Conservation (phyloP, 1,284 basidiomycete species). For the Retiboletus flavoniger region DNA sequence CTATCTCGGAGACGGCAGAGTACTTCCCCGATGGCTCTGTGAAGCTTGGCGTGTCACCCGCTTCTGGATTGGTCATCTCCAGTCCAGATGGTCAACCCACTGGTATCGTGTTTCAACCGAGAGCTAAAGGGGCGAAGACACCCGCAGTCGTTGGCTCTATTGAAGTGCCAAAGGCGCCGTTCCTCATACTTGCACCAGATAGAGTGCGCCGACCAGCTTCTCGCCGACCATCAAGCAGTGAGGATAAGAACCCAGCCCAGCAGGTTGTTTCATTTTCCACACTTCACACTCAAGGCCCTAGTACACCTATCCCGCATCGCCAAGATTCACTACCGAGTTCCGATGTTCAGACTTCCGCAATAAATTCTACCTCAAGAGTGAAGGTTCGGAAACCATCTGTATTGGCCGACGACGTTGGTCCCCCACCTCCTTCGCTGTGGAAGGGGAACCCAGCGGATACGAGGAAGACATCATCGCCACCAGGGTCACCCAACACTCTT, state of each 20-base stretch:
- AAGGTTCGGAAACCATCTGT: conserved; percentile 34
- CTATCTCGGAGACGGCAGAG: conserved; percentile 74
- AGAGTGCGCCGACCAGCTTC: conserved; percentile 29
- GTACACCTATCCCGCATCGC: conserved; percentile 16
- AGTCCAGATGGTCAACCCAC: conserved; percentile 90
- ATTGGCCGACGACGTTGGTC: conserved; percentile 28
- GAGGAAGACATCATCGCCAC: conserved; percentile 38
- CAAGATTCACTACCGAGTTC: conserved; percentile 30
- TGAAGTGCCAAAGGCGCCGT: conserved; percentile 38
- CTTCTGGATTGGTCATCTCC: conserved; percentile 88
- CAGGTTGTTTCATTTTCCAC: conserved; percentile 36
- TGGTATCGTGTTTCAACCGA: conserved; percentile 94
- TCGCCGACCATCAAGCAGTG: conserved; percentile 31
- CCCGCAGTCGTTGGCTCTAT: conserved; percentile 11
- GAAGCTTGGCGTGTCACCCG: conserved; percentile 73
- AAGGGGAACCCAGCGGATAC: conserved; percentile 31
- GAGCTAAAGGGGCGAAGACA: conserved; percentile 40
- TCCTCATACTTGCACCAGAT: conserved; percentile 31
- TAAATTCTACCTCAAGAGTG: conserved; percentile 14
- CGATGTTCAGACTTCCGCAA: conserved; percentile 14
- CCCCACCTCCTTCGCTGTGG: conserved; percentile 21
- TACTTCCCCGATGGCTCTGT: conserved; percentile 81
- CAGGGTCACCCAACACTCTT: conserved; percentile 31
- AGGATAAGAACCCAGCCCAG: conserved; percentile 26
- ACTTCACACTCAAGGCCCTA: conserved; percentile 28